These are phyloP conservation scores for Blastobotrys illinoisensis DNA, from an alignment of 1,139 yeast genomes.

Conservation along the genomic window DNA sequence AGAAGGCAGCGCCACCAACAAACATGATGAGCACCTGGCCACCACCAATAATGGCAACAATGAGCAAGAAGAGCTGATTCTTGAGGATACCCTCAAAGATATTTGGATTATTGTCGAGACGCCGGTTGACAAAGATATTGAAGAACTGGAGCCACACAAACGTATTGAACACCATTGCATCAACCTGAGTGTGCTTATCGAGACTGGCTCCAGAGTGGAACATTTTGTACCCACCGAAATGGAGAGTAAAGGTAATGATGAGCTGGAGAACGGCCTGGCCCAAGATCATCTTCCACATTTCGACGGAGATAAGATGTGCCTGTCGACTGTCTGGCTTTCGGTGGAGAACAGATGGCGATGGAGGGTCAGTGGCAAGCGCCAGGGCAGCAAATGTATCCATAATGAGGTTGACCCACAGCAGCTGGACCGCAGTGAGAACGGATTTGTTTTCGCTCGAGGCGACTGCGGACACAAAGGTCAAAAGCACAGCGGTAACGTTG, in stretches of 20 bases:
- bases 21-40: slow-evolving; percentile 88
- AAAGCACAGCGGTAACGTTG: slow-evolving; percentile 87
- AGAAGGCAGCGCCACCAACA: slow-evolving; percentile 95
- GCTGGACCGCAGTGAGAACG: slow-evolving; percentile 93
- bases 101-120: slow-evolving; percentile 85
- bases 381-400: slow-evolving; percentile 98
- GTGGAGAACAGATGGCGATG: slow-evolving; percentile 71
- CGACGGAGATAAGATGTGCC: slow-evolving; percentile 74
- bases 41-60: slow-evolving; percentile 69
- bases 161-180: slow-evolving; percentile 87
- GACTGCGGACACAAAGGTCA: slow-evolving; percentile 92
- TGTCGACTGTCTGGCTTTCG: slow-evolving; percentile 81
- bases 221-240: slow-evolving; percentile 66
- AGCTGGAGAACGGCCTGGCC: slow-evolving; percentile 83
- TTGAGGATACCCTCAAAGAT: slow-evolving; percentile 76
- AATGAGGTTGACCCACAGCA: slow-evolving; percentile 93
- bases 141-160: slow-evolving; percentile 98
- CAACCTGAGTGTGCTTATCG: slow-evolving; percentile 53
- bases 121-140: slow-evolving; percentile 85
- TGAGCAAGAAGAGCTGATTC: slow-evolving; percentile 73
- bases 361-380: slow-evolving; percentile 97
- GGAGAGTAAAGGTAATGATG: slow-evolving; percentile 67
- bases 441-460: slow-evolving; percentile 72
- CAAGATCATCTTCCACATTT: slow-evolving; percentile 98
- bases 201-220: slow-evolving; percentile 39